phyloP scores from a whole-genome alignment of 306 rosid species.

The Dryas alaskensis region DNA sequence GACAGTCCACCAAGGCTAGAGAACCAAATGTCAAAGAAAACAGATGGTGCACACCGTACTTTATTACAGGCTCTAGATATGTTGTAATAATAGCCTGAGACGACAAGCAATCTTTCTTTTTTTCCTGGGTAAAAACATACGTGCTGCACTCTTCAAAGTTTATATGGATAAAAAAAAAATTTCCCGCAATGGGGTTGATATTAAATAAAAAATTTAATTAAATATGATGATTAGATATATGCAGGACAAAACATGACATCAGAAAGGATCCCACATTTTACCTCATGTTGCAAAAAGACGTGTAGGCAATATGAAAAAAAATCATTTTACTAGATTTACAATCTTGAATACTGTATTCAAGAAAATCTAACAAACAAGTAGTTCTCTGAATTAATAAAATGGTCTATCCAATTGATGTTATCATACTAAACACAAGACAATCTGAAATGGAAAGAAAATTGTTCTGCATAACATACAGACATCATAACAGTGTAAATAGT shows the following conservation, averaged over 20 bases:
- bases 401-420: not conserved
- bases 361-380: not conserved
- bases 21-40: not conserved
- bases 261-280: not conserved
- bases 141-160: not conserved
- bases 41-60: not conserved
- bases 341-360: not conserved
- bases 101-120: too few species aligned
- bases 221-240: not conserved
- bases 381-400: not conserved
- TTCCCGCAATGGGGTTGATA: not conserved
- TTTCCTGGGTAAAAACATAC: not conserved
- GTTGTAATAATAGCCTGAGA: not conserved
- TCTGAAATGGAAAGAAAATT: not conserved
- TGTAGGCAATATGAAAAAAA: not conserved
- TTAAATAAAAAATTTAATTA: not conserved
- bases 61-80: not conserved
- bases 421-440: not conserved
- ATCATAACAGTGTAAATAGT: not conserved
- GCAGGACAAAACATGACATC: not conserved
- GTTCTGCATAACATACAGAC: not conserved
- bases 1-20: not conserved
- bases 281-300: too few species aligned
- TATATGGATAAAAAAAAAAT: too few species aligned
- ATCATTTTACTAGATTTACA: not conserved